Evolutionary conservation across 768 basidiomycete genomes (phyloP).

Genomic region (Panaeolus papilionaceus): DNA sequence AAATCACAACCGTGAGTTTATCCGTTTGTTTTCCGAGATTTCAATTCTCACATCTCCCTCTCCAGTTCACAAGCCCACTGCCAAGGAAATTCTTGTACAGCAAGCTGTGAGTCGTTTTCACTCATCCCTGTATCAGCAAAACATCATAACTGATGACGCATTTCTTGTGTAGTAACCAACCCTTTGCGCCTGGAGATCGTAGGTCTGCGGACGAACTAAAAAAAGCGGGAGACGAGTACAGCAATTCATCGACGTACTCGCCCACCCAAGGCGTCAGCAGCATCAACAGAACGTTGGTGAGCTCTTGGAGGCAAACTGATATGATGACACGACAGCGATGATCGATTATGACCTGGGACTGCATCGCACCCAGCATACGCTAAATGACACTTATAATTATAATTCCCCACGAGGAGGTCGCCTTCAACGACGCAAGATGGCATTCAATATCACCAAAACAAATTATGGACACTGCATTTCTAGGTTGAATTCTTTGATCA

Average conservation of each 20-base stretch:
- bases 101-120: constrained; percentile 33
- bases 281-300: constrained; percentile 46
- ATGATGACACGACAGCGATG: constrained; percentile 29
- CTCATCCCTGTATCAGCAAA: constrained; percentile 39
- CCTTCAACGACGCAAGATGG: too few species aligned
- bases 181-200: constrained; percentile 70
- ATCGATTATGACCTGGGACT: neutral
- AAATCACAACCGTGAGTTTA: constrained; percentile 54
- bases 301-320: constrained; percentile 49
- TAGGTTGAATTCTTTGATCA: too few species aligned
- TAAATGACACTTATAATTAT: neutral
- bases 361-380: neutral
- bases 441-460: neutral
- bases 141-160: constrained; percentile 54
- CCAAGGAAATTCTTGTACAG: constrained; percentile 59
- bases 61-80: constrained; percentile 56
- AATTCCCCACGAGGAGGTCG: neutral
- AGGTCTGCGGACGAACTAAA: constrained; percentile 60
- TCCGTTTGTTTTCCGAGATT: constrained; percentile 39
- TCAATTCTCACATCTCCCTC: constrained; percentile 16
- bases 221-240: constrained; percentile 37
- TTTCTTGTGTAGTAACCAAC: constrained; percentile 57
- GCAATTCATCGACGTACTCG: constrained; percentile 29
- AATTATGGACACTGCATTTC: too few species aligned
- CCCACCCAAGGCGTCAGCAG: constrained; percentile 40